Percentiles rank a stretch among this genome's conserved stretches.
Conservation (phyloP, 2,329 filamentous ascomycete genomes). For the Bipolaris sorokiniana region DNA sequence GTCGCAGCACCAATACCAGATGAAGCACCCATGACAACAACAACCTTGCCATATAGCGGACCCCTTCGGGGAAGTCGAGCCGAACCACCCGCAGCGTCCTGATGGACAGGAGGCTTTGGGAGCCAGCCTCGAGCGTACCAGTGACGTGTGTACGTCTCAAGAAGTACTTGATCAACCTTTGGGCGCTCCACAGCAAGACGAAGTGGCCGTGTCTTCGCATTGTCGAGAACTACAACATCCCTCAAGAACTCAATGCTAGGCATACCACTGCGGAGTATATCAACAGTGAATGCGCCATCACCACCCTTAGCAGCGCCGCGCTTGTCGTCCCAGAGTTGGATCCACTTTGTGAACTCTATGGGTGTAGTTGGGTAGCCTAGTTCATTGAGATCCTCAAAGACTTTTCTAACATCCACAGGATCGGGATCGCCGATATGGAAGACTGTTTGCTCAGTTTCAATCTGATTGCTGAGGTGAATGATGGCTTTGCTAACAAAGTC, state of each 20-base stretch:
- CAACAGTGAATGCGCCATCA: conserved; percentile 75
- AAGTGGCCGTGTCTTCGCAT: conserved; percentile 68
- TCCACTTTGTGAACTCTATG: conserved; percentile 75
- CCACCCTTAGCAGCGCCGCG: conserved; percentile 68
- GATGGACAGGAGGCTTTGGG: conserved; percentile 63
- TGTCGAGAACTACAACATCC: conserved; percentile 75
- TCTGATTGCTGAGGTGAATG: conserved; percentile 70
- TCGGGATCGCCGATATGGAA: conserved; percentile 78
- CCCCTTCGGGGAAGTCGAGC: conserved; percentile 58
- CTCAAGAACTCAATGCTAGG: conserved; percentile 73
- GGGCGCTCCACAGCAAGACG: conserved; percentile 66
- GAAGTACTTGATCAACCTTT: conserved; percentile 71
- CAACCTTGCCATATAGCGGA: conserved; percentile 71
- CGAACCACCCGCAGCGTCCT: conserved; percentile 54
- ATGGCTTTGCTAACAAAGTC: conserved; percentile 81
- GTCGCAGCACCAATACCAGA: conserved; percentile 81
- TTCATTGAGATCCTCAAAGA: conserved; percentile 69
- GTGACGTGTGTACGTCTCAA: conserved; percentile 79
- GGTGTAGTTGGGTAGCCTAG: conserved; percentile 74
- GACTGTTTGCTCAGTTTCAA: conserved; percentile 65
- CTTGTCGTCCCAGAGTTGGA: conserved; percentile 73
- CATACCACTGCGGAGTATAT: conserved; percentile 82
- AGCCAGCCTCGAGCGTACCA: conserved; percentile 84
- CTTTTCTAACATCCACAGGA: conserved; percentile 67
- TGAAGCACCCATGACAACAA: conserved; percentile 78